Evolutionary conservation across 1,284 basidiomycete genomes (phyloP).

Genomic region (Calocybe gambosa): DNA sequence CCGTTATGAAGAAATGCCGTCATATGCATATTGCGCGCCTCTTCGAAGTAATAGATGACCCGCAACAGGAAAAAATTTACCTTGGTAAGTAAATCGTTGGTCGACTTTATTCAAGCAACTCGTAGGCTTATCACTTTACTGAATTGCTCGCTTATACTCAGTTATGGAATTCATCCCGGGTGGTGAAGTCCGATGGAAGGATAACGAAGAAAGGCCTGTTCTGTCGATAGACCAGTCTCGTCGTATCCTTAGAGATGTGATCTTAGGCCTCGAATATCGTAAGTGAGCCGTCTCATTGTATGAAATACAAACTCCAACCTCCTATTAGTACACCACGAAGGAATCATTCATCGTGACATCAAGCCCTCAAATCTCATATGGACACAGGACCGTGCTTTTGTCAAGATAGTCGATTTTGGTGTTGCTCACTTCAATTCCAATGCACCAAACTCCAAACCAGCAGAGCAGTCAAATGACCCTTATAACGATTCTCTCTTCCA

Average conservation of each 20-base stretch:
- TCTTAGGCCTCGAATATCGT: conserved; percentile 93
- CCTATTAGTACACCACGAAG: conserved; percentile 83
- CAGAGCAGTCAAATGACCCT: conserved; percentile 36
- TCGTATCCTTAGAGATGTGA: conserved; percentile 86
- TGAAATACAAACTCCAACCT: neutral
- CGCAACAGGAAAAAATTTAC: conserved; percentile 74
- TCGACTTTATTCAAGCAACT: neutral
- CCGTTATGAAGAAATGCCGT: conserved; percentile 80
- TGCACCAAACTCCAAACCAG: conserved; percentile 60
- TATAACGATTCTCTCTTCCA: conserved; percentile 68
- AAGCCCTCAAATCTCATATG: conserved; percentile 97
- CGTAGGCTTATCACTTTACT: conserved; percentile 1
- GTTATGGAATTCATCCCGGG: conserved; percentile 96
- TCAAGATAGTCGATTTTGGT: conserved; percentile 98
- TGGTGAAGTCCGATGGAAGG: conserved; percentile 90
- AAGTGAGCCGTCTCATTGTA: conserved; percentile 27
- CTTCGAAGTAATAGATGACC: conserved; percentile 86
- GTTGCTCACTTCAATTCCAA: conserved; percentile 89
- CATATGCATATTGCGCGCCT: conserved; percentile 79
- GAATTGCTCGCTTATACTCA: conserved; percentile 23
- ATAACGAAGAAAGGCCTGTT: conserved; percentile 57
- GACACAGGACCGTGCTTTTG: conserved; percentile 73
- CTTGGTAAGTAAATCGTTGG: conserved; percentile 50
- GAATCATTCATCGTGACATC: conserved; percentile 99
- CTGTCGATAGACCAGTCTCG: conserved; percentile 81